Conservation (phyloP, 176 grass and related monocot species). For the Triticum dicoccoides region DNA sequence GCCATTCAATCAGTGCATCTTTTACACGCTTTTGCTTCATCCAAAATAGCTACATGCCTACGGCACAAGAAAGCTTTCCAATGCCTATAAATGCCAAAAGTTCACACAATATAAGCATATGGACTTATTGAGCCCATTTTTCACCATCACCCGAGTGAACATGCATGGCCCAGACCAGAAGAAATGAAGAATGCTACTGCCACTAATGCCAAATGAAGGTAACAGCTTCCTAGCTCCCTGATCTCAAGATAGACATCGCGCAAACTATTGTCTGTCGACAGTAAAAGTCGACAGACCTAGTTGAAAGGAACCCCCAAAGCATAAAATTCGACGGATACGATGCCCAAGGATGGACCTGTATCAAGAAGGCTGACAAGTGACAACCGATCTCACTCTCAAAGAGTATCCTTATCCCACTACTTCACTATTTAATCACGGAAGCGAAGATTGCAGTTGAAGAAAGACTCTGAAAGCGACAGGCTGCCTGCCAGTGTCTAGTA, state of each 20-base stretch:
- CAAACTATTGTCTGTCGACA: background rate
- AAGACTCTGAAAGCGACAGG: conserved; percentile 27
- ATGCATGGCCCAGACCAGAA: background rate
- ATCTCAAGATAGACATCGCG: background rate
- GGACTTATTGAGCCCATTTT: background rate
- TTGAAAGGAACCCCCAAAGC: background rate
- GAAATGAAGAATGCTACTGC: background rate
- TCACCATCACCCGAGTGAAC: background rate
- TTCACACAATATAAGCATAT: background rate
- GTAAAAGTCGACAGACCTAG: background rate
- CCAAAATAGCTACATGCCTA: conserved; percentile 9
- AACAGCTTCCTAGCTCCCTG: background rate
- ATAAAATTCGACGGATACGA: background rate
- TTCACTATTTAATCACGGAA: background rate
- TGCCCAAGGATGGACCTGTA: background rate
- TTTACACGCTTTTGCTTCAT: background rate
- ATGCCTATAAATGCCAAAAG: background rate
- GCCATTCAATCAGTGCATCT: background rate
- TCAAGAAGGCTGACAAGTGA: background rate
- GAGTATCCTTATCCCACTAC: conserved; percentile 10
- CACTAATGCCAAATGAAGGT: background rate
- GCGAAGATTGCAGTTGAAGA: background rate
- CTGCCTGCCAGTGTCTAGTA: background rate
- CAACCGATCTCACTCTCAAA: conserved; percentile 20
- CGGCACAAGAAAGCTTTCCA: background rate